Percentiles rank a stretch among this genome's conserved stretches.
phyloP scores from a whole-genome alignment of 345 rosid genomes.

The Isatis tinctoria region DNA sequence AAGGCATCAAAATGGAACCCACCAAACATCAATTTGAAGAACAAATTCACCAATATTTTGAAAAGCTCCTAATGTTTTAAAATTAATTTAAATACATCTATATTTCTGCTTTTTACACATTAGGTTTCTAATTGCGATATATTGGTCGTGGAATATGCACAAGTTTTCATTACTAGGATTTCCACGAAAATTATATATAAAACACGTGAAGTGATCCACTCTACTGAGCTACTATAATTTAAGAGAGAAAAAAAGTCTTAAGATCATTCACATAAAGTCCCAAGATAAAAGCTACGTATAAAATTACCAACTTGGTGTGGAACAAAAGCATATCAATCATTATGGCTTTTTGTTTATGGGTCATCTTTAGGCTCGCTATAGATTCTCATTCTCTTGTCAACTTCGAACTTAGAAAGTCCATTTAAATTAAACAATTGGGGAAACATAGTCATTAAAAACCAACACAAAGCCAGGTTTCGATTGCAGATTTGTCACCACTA shows the following conservation, averaged over 20 bases:
- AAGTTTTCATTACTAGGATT: not conserved
- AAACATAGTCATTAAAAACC: not conserved
- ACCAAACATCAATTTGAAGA: constrained; percentile 23
- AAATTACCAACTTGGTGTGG: constrained; percentile 26
- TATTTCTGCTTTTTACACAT: not conserved
- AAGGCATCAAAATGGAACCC: constrained; percentile 31
- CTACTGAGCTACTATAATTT: not conserved
- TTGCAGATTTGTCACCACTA: constrained; percentile 8
- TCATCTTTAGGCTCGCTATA: constrained; percentile 4
- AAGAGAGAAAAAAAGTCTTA: not conserved
- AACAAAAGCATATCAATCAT: constrained; percentile 35
- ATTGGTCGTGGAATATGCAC: not conserved
- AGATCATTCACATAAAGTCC: not conserved
- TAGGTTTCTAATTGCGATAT: not conserved
- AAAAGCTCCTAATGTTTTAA: not conserved
- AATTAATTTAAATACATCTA: not conserved
- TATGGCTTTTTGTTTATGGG: constrained; percentile 29
- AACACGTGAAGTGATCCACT: too few relatives aligned
- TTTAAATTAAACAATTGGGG: constrained; percentile 3
- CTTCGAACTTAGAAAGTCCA: constrained; percentile 14
- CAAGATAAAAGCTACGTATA: not conserved
- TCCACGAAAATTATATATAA: too few relatives aligned
- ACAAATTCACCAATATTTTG: constrained; percentile 19
- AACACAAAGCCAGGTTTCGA: constrained; percentile 16
- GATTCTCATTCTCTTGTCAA: constrained; percentile 35